Conservation (phyloP, 2,329 filamentous ascomycete genomes). For the Coniochaeta pulveracea region DNA sequence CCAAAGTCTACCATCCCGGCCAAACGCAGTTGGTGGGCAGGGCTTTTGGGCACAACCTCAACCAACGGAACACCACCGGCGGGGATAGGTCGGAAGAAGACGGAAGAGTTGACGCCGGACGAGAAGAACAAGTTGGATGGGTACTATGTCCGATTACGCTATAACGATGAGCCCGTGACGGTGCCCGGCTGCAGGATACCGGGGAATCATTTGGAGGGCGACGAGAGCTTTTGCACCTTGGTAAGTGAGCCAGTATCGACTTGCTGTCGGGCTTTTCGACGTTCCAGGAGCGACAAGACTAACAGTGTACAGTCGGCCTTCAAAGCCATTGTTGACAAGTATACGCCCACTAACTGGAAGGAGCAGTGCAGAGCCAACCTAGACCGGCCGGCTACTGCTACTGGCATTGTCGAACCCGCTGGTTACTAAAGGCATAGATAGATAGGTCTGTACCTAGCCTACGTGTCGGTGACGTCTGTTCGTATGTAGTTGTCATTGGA, state of each 20-base stretch:
- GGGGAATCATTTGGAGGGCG: slow-evolving; percentile 76
- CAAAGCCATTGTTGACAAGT: slow-evolving; percentile 85
- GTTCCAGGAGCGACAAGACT: no score
- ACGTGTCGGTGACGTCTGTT: no score
- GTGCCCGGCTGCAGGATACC: slow-evolving; percentile 68
- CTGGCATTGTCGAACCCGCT: slow-evolving; percentile 33
- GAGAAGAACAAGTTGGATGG: slow-evolving; percentile 54
- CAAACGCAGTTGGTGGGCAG: slow-evolving; percentile 20
- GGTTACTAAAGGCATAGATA: no score
- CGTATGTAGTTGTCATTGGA: no score
- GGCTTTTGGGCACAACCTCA: slow-evolving; percentile 17
- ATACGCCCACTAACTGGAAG: slow-evolving; percentile 71
- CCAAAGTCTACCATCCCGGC: slow-evolving; percentile 15
- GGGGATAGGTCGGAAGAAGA: slow-evolving; percentile 49
- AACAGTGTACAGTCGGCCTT: slow-evolving; percentile 57
- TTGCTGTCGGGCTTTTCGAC: no score
- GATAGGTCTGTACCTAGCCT: no score
- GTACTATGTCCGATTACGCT: slow-evolving; percentile 82
- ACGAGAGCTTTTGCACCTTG: slow-evolving; percentile 84
- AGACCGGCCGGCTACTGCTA: slow-evolving; percentile 30
- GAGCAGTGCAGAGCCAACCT: slow-evolving; percentile 36
- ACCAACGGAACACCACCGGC: slow-evolving; percentile 20
- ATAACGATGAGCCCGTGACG: slow-evolving; percentile 75
- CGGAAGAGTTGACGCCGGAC: slow-evolving; percentile 38
- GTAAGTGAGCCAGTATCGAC: slow-evolving; percentile 35